These are phyloP conservation scores for Helotiales sp. DNA, from an alignment of 2,329 filamentous ascomycete genomes.

Conservation along the genomic window DNA sequence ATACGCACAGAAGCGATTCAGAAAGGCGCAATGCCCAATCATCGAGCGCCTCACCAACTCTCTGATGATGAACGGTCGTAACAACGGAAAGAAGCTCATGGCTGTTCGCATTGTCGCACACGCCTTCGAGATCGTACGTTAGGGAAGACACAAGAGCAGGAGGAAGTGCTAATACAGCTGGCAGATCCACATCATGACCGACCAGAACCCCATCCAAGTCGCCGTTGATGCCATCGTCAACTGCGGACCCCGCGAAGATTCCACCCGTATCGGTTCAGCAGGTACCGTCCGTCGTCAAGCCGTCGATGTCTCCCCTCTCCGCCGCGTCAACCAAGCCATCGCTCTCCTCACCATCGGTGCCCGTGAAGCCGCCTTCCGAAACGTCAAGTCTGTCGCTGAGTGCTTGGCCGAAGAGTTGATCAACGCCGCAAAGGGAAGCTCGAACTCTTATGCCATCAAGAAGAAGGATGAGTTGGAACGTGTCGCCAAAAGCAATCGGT, in stretches of 20 bases:
- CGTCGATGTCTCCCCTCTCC: constrained; percentile 99
- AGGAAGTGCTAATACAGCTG: constrained; percentile 16
- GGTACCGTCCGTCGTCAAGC: constrained; percentile 99
- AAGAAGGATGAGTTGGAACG: constrained; percentile 99
- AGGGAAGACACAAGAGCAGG: constrained; percentile 6
- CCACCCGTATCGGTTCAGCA: constrained; percentile 97
- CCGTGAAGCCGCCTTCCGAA: constrained; percentile 98
- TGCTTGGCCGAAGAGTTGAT: constrained; percentile 99
- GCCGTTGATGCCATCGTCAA: constrained; percentile 99
- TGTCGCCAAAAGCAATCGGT: constrained; percentile 99
- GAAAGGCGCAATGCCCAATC: constrained; percentile 99
- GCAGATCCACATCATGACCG: constrained; percentile 99
- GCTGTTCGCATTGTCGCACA: constrained; percentile 99
- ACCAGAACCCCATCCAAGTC: constrained; percentile 99
- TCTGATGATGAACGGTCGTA: constrained; percentile 99
- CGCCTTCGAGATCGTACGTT: constrained; percentile 97
- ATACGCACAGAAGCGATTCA: constrained; percentile 99
- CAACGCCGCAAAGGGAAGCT: constrained; percentile 99
- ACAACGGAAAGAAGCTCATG: constrained; percentile 99
- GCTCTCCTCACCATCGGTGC: constrained; percentile 98
- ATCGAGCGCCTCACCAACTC: constrained; percentile 99
- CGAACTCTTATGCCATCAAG: constrained; percentile 99
- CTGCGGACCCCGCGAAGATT: constrained; percentile 99
- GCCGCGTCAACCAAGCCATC: constrained; percentile 99
- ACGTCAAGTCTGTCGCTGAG: constrained; percentile 99